Base-by-base conservation (phyloP, 805 yeast species). In the Spathaspora hagerdaliae region DNA sequence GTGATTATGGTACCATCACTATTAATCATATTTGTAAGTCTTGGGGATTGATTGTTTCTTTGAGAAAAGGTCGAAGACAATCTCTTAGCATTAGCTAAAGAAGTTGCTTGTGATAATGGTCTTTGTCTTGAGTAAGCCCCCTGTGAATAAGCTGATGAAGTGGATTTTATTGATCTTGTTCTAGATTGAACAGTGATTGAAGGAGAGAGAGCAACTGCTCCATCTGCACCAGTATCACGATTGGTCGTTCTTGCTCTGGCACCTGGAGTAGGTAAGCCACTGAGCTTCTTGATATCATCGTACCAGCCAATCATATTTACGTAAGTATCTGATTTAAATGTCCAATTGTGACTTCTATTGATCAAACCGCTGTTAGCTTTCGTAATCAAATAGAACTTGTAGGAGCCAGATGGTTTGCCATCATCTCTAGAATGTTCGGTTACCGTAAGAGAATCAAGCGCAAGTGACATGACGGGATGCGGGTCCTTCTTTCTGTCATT, bases 311-410 rank as follows among this genome's bases (percentile, higher is more conserved):
- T 80, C 92, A 90, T 87, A 31, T 77, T 64, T 36, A 83, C 85
- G 56, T 85, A 86, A 41, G 85, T 78, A 57, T 87, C 94, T n/a
- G 95, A 84, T 52, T 96, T 77, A 71, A 92, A 91, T n/a, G 91
- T 94, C 88, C 94, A 89, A 57, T 89, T 90, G 67, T 91, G 97
- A 37, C 89, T 87, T 57, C 88, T 76, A 50, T 82, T 84, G 51
- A 88, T 74, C 48, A 85, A 68, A 11, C 94, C 94, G 49, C 82
- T 80, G 51, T 83, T 82, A 60, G 62, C 71, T 57, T 85, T 87
- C 13, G 90, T 81, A 52, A 79, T 81, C 49, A 92, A 70, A 9
- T 90, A 87, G 65, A 92, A 94, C 67, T 90, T 90, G 61, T 82
- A 82, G 47, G 68, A 69, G 3, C 78, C 73, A 41, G 77, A 79